phyloP scores from a whole-genome alignment of 2,329 filamentous ascomycete species.

The Pochonia chlamydosporia region DNA sequence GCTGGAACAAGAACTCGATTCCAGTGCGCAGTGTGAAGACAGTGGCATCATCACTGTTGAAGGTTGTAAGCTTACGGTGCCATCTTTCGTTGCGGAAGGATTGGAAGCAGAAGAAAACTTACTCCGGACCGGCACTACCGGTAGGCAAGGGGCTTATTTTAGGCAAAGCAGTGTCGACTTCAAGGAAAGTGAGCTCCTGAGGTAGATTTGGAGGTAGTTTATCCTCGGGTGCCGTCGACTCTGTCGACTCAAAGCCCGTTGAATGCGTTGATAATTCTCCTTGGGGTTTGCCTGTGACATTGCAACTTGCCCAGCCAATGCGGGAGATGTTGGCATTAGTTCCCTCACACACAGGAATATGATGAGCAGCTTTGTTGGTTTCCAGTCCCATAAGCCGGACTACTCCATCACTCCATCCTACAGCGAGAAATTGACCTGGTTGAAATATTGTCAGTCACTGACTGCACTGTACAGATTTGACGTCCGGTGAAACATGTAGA shows the following conservation, averaged over 20 bases:
- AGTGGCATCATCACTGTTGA: slow-evolving; percentile 42
- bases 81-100: neutral
- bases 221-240: slow-evolving; percentile 8
- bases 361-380: slow-evolving; percentile 74
- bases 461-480: too few species aligned
- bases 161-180: slow-evolving; percentile 70
- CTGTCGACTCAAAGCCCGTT: slow-evolving; percentile 10
- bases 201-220: slow-evolving; percentile 51
- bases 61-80: neutral
- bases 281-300: slow-evolving; percentile 24
- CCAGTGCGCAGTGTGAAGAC: slow-evolving; percentile 66
- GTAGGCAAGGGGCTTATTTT: slow-evolving; percentile 66
- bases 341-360: slow-evolving; percentile 50
- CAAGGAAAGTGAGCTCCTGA: slow-evolving; percentile 65
- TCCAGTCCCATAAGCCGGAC: slow-evolving; percentile 74
- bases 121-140: slow-evolving; percentile 57
- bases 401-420: slow-evolving; percentile 77
- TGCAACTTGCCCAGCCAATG: slow-evolving; percentile 48
- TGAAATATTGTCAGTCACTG: neutral
- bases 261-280: slow-evolving; percentile 6
- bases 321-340: slow-evolving; percentile 39
- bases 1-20: slow-evolving; percentile 64
- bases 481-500: neutral
- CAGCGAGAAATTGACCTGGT: slow-evolving; percentile 67
- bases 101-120: slow-evolving; percentile 24